These are phyloP conservation scores for Diddensiella santjacobensis DNA, from an alignment of 805 yeast species.

Conservation along the genomic window DNA sequence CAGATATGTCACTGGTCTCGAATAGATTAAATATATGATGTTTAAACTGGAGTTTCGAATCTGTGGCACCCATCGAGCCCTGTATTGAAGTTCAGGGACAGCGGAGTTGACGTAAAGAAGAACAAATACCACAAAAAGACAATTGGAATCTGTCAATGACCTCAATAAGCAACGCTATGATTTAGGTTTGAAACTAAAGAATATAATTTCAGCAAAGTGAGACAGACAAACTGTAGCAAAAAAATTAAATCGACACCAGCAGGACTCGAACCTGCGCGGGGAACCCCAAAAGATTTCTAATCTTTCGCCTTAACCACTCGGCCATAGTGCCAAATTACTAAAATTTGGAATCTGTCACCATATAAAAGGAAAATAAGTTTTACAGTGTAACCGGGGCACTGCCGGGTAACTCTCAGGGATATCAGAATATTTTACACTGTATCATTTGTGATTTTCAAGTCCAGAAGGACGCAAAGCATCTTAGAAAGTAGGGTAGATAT, in stretches of 20 bases:
- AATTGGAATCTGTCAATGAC: neutral
- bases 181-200: neutral
- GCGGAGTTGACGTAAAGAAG: neutral
- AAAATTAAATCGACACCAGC: slow-evolving; percentile 34
- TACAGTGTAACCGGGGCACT: too few species aligned
- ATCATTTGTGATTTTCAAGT: too few species aligned
- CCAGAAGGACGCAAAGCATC: too few species aligned
- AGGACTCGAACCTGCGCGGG: slow-evolving; percentile 40
- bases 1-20: slow-evolving; percentile 31
- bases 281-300: slow-evolving; percentile 39
- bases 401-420: too few species aligned
- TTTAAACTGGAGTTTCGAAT: slow-evolving; percentile 58
- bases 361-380: too few species aligned
- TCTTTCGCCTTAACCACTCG: slow-evolving; percentile 41
- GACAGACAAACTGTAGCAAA: too few species aligned
- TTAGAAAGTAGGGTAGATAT: too few species aligned
- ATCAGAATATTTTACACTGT: too few species aligned
- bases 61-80: slow-evolving; percentile 63
- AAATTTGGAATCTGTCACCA: too few species aligned
- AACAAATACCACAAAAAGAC: neutral
- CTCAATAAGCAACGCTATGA: neutral
- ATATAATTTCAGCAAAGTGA: too few species aligned
- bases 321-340: slow-evolving; percentile 32
- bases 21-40: slow-evolving; percentile 55
- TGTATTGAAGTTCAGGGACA: neutral